Conservation (phyloP, 768 basidiomycete genomes). For the Rhodosporidiobolus sp. region DNA sequence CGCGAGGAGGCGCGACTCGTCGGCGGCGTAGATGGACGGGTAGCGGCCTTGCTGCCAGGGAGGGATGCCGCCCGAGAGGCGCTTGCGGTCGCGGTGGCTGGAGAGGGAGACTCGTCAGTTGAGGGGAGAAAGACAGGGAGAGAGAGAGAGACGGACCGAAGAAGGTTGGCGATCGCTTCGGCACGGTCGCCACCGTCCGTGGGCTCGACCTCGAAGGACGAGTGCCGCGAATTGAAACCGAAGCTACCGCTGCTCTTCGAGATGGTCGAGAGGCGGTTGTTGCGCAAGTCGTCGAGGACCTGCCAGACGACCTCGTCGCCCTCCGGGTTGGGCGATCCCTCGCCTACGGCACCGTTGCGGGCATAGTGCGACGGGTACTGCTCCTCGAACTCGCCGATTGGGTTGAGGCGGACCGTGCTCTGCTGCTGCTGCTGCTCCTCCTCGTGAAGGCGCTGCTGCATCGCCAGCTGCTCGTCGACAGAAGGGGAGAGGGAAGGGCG, state of each 20-base stretch:
- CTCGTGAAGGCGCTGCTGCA: neutral
- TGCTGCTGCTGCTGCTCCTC: neutral
- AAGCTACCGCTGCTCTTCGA: slow-evolving; percentile 21
- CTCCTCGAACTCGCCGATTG: slow-evolving; percentile 7
- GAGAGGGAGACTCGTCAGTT: neutral
- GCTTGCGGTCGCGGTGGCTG: slow-evolving; percentile 28
- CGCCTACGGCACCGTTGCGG: neutral
- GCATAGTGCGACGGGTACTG: neutral
- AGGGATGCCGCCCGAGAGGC: neutral
- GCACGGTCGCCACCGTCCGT: neutral
- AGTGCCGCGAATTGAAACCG: slow-evolving; percentile 26
- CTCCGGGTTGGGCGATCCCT: neutral
- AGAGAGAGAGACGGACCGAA: slow-evolving; percentile 6
- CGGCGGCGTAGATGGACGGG: slow-evolving; percentile 32
- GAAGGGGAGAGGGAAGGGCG: neutral
- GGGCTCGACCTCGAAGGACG: slow-evolving; percentile 13
- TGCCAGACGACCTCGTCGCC: slow-evolving; percentile 32
- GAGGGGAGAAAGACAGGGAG: too few species aligned
- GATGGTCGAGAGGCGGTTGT: slow-evolving; percentile 18
- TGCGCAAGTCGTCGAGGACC: slow-evolving; percentile 28
- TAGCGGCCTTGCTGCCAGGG: slow-evolving; percentile 13
- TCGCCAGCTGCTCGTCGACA: slow-evolving; percentile 11
- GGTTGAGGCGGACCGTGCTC: slow-evolving; percentile 1
- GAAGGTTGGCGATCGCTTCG: slow-evolving; percentile 9
- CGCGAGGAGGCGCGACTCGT: slow-evolving; percentile 27